phyloP scores from a whole-genome alignment of 129 eudicot genomes.

The Flaveria brownii region DNA sequence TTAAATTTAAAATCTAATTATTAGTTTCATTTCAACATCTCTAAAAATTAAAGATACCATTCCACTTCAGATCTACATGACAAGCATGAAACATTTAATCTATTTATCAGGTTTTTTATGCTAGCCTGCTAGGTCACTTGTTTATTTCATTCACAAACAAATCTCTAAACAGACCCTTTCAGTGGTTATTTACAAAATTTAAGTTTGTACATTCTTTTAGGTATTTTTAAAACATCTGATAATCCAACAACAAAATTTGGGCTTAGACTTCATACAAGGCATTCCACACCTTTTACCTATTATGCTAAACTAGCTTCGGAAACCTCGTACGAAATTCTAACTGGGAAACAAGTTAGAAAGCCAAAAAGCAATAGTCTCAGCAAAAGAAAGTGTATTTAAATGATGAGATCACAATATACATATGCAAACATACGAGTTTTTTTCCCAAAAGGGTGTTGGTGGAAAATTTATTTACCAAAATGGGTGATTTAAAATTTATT shows the following conservation, averaged over 20 bases:
- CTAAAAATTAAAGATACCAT: background rate
- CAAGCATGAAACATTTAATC: background rate
- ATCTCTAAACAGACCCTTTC: background rate
- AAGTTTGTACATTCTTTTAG: background rate
- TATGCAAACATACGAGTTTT: too few relatives aligned
- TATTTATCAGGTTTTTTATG: background rate
- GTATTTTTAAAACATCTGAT: background rate
- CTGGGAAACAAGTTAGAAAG: background rate
- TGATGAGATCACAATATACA: background rate
- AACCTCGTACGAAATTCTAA: background rate
- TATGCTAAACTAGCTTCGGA: background rate
- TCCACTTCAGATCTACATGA: conserved; percentile 7
- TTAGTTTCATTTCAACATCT: background rate
- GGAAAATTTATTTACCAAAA: too few relatives aligned
- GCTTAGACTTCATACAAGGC: conserved; percentile 14
- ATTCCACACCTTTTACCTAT: background rate
- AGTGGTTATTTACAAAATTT: background rate
- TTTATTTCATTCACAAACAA: background rate
- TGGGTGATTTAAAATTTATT: too few relatives aligned
- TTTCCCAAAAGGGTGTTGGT: too few relatives aligned
- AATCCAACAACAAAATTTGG: background rate
- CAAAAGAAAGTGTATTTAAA: background rate
- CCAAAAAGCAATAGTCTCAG: background rate
- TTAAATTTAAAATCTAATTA: background rate
- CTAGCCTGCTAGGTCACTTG: conserved; percentile 1